Conservation (phyloP, 139 green algal genomes). For the Raphidocelis subcapitata region DNA sequence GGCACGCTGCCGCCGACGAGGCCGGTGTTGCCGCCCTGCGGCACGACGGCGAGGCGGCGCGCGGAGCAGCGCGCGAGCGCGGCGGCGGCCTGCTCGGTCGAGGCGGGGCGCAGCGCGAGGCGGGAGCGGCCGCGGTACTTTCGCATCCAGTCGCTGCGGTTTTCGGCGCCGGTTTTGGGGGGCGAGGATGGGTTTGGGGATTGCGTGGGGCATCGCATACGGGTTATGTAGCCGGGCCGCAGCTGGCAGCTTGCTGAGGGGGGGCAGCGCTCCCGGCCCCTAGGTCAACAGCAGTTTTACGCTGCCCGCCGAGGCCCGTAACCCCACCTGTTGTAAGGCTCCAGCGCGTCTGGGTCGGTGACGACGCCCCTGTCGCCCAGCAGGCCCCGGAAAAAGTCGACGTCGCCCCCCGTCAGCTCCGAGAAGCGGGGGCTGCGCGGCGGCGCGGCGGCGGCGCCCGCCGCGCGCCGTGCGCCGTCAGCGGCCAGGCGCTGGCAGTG, state of each 20-base stretch:
- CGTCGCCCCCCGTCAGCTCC: slow-evolving; percentile 40
- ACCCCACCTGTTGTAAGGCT: slow-evolving; percentile 63
- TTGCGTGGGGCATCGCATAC: too few relatives aligned
- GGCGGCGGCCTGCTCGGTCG: slow-evolving; percentile 57
- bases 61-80: slow-evolving; percentile 78
- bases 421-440: slow-evolving; percentile 31
- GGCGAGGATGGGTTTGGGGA: too few relatives aligned
- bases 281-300: too few relatives aligned
- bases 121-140: slow-evolving; percentile 75
- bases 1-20: slow-evolving; percentile 91
- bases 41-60: slow-evolving; percentile 83
- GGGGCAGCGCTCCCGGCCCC: too few relatives aligned
- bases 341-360: slow-evolving; percentile 59
- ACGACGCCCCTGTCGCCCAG: slow-evolving; percentile 65
- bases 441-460: background rate
- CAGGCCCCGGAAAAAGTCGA: slow-evolving; percentile 55
- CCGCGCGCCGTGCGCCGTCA: too few relatives aligned
- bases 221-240: too few relatives aligned
- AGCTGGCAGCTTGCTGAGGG: too few relatives aligned
- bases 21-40: slow-evolving; percentile 96
- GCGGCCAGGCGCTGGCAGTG: too few relatives aligned
- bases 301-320: too few relatives aligned
- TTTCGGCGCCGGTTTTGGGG: background rate
- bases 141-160: slow-evolving; percentile 85
- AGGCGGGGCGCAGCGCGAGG: slow-evolving; percentile 47